A percentile compares a stretch with the other conserved stretches of the same genome.
Conservation (phyloP, 2,329 filamentous ascomycete genomes). For the Magnaporthales sp. region DNA sequence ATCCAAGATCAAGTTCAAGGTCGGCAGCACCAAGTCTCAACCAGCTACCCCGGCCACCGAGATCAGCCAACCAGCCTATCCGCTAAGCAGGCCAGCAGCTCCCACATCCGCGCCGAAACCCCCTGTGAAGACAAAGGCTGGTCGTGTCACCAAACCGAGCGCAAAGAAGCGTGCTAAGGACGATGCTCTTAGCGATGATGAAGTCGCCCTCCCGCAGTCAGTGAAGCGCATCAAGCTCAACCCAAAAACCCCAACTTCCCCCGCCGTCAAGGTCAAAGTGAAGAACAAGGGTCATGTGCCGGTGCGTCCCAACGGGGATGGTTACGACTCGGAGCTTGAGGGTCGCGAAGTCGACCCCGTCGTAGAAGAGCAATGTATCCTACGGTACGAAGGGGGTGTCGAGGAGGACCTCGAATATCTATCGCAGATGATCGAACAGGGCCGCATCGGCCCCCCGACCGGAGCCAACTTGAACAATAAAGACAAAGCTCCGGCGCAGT, state of each 20-base stretch:
- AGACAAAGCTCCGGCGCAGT: conserved; percentile 60
- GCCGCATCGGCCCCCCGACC: conserved; percentile 60
- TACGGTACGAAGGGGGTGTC: conserved; percentile 74
- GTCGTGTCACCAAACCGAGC: conserved; percentile 49
- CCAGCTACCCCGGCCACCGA: conserved; percentile 19
- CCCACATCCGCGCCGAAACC: conserved; percentile 9
- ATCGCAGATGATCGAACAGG: conserved; percentile 64
- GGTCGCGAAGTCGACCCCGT: conserved; percentile 81
- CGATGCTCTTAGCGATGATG: conserved; percentile 41
- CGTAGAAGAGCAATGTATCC: conserved; percentile 80
- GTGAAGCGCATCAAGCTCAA: conserved; percentile 35
- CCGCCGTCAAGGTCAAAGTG: conserved; percentile 5
- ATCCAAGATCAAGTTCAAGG: conserved; percentile 16
- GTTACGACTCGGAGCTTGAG: conserved; percentile 93
- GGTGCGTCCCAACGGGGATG: conserved; percentile 67
- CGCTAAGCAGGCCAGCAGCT: neutral
- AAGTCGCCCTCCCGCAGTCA: conserved; percentile 15
- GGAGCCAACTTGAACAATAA: conserved; percentile 19
- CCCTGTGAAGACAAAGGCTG: conserved; percentile 47
- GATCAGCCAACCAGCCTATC: conserved; percentile 19
- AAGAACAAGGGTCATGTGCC: conserved; percentile 51
- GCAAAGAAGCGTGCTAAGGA: conserved; percentile 54
- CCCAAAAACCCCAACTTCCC: conserved; percentile 2
- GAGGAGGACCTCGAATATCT: conserved; percentile 74
- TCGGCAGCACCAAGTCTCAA: conserved; percentile 17